Base-by-base conservation (phyloP, 176 grass and related monocot species). In the Hyparrhenia diplandra region DNA sequence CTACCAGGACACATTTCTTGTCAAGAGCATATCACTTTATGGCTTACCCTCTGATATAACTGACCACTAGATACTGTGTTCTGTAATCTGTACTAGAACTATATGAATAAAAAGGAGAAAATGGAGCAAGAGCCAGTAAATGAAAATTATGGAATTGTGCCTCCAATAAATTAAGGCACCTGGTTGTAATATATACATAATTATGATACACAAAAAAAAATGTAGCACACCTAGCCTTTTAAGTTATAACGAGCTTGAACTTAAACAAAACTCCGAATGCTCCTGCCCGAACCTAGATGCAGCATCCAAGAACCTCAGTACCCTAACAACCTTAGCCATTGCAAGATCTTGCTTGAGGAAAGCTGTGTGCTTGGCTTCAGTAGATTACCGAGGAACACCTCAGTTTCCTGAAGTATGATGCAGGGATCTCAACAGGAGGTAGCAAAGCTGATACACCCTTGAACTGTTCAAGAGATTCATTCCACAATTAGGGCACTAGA, bases 391-490 rank as follows among this genome's bases (percentile, higher is more conserved):
- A 68, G 30, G 73, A 72, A 45, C 32, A 83, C 17, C 73, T 68
- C 2, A 80, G 55, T 49, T 84, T 74, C 73, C 57, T 37, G 10
- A 94, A 86, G 73, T 91, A 94, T 4, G 62, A 87, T 72, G 83
- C 8, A 23, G 92, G 90, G 37, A 98, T 95, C 24, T 83, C 78
- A 32, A 84, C 82, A 24, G 75, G 87, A 74, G 95, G 57, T 63
- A 92, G 78, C 83, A 97, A 86, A 54, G 76, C 47, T 2, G 92
- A 97, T 25, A 88, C 95, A 10, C 80, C 89, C 70, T 97, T 87
- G 70, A 97, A 97, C 92, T 97, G 95, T 85, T 83, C 32, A 82
- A 90, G 36, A 85, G 24, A 81, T 34, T 34, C 64, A 85, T 81
- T 79, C 31, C 30, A 57, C 13, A 64, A 9, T 78, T 69, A 88